Percentiles rank a stretch among this genome's conserved stretches.
These are phyloP conservation scores for Ephemerocybe angulata DNA, from an alignment of 768 basidiomycete genomes.

Conservation along the genomic window DNA sequence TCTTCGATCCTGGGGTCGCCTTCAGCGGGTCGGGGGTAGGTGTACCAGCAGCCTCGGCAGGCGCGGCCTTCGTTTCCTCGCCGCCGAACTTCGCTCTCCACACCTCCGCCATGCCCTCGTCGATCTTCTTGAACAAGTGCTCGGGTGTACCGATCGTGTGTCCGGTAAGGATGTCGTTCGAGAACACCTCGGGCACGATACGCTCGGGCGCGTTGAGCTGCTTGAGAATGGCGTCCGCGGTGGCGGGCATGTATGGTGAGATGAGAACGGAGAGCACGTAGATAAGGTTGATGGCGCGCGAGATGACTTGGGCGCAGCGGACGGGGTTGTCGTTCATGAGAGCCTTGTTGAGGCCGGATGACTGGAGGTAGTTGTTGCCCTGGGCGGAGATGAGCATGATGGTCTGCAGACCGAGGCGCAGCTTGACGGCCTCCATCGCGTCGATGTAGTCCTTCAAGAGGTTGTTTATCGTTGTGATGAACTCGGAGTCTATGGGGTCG, in stretches of 20 bases:
- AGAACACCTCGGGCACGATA: conserved; percentile 65
- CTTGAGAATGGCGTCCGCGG: conserved; percentile 69
- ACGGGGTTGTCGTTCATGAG: conserved; percentile 76
- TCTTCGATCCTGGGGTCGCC: conserved; percentile 44
- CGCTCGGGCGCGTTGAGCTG: conserved; percentile 92
- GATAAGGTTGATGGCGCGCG: conserved; percentile 89
- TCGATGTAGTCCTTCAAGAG: conserved; percentile 77
- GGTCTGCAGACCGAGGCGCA: conserved; percentile 81
- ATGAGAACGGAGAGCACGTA: conserved; percentile 82
- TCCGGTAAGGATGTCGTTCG: conserved; percentile 80
- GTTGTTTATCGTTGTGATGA: conserved; percentile 75
- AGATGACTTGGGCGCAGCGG: conserved; percentile 87
- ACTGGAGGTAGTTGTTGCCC: conserved; percentile 94
- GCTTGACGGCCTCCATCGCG: conserved; percentile 88
- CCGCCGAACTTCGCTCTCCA: conserved; percentile 85
- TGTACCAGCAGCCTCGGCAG: conserved; percentile 26
- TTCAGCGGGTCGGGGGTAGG: conserved; percentile 37
- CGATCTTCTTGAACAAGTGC: conserved; percentile 92
- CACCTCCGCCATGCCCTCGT: conserved; percentile 81
- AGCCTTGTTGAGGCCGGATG: conserved; percentile 86
- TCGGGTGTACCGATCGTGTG: conserved; percentile 84
- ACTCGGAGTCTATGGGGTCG: conserved; percentile 65
- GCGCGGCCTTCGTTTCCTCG: conserved; percentile 29
- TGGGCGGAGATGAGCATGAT: conserved; percentile 87
- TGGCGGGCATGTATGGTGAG: conserved; percentile 96